Percentiles rank a stretch among this genome's conserved stretches.
These are phyloP conservation scores for Eimeria zaria DNA, from an alignment of 169 alveolate genomes.

Conservation along the genomic window DNA sequence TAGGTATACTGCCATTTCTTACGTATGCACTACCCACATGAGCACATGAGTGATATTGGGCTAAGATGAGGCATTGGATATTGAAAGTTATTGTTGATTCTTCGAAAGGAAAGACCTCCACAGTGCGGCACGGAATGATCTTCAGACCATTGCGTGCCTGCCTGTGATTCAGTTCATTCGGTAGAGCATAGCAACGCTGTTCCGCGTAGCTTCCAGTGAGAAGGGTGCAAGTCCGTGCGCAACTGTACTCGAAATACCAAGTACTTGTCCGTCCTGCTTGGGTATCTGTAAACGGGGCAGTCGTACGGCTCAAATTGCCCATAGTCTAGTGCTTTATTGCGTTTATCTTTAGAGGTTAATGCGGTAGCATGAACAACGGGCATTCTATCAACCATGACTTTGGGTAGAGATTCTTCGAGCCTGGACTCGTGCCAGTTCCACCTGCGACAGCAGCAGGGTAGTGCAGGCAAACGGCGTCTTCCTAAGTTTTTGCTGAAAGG, in stretches of 20 bases:
- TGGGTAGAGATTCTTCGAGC: slow-evolving; percentile 95
- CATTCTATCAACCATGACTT: slow-evolving; percentile 84
- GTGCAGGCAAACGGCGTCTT: background rate
- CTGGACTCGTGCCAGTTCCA: slow-evolving; percentile 96
- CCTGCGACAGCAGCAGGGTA: slow-evolving; percentile 78
- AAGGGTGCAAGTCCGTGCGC: slow-evolving; percentile 92
- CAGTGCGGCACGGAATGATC: background rate
- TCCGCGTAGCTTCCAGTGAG: slow-evolving; percentile 91
- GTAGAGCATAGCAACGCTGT: slow-evolving; percentile 91
- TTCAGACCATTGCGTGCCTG: background rate
- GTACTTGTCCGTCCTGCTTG: slow-evolving; percentile 97
- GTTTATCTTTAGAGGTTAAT: slow-evolving; percentile 93
- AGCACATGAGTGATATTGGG: background rate
- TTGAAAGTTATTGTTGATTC: background rate
- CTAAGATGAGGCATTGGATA: background rate
- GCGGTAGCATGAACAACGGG: slow-evolving; percentile 95
- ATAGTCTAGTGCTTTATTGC: slow-evolving; percentile 91
- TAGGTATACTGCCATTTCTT: background rate
- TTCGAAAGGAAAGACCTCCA: background rate
- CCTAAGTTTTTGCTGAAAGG: background rate
- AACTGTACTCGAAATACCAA: slow-evolving; percentile 95
- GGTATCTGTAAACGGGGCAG: slow-evolving; percentile 98
- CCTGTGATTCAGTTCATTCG: slow-evolving; percentile 41
- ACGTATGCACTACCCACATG: background rate
- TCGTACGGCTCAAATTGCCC: slow-evolving; percentile 93